Evolutionary conservation across 2,329 filamentous ascomycete genomes (phyloP).

Genomic region (Sporothrix humicola): DNA sequence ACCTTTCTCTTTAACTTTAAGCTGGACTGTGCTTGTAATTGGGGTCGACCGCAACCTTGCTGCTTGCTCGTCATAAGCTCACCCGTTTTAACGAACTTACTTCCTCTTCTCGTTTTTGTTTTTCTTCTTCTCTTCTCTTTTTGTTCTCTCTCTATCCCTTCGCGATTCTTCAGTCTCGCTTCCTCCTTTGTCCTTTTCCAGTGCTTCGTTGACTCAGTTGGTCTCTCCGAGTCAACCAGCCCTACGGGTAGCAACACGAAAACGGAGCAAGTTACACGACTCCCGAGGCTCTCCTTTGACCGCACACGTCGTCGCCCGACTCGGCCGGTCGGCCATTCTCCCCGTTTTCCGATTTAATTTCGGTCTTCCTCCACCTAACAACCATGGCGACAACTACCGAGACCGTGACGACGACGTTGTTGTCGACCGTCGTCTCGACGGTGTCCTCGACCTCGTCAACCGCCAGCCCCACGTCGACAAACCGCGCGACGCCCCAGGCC

Average conservation of each 20-base stretch:
- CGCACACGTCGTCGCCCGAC: not conserved
- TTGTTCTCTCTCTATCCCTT: not conserved
- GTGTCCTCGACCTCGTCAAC: conserved; percentile 44
- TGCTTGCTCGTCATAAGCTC: not conserved
- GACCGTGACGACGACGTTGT: conserved; percentile 33
- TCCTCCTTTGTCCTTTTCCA: not conserved
- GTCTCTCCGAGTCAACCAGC: not conserved
- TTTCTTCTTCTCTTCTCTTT: not conserved
- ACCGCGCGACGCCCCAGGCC: conserved; percentile 42
- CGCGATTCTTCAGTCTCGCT: not conserved
- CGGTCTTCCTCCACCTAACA: not conserved
- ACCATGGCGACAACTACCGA: conserved; percentile 40
- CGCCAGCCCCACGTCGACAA: conserved; percentile 33
- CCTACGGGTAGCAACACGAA: not conserved
- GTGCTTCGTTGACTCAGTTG: not conserved
- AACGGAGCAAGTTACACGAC: not conserved
- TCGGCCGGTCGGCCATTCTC: not conserved
- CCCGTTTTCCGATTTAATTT: not conserved
- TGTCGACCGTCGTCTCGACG: conserved; percentile 35
- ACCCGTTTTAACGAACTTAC: not conserved
- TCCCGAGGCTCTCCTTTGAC: not conserved
- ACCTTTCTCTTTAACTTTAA: not conserved
- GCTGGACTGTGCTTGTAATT: not conserved
- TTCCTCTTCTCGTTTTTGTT: not conserved
- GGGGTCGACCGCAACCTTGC: not conserved